A percentile compares a stretch with the other conserved stretches of the same genome.
Conservation (phyloP, 2,329 filamentous ascomycete species). For the Colletotrichum orbiculare region DNA sequence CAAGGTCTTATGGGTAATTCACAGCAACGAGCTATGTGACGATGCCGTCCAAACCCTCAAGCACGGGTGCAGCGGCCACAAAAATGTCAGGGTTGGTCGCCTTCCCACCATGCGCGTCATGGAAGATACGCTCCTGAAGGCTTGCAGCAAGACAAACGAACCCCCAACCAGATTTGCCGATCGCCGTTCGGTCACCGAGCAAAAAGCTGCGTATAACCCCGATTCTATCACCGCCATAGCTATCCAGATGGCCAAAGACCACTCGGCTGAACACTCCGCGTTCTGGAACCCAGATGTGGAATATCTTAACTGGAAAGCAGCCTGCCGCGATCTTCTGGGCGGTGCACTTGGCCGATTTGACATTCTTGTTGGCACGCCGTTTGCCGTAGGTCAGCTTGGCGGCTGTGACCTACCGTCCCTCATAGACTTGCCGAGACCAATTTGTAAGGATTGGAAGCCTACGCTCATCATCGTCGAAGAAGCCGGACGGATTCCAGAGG, state of each 20-base stretch:
- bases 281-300: neutral
- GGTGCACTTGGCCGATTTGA: neutral
- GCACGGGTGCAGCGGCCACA: neutral
- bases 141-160: no score
- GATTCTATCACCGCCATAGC: neutral
- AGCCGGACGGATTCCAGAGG: slow-evolving; percentile 19
- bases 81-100: slow-evolving; percentile 2
- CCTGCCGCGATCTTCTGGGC: neutral
- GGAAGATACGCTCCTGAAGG: neutral
- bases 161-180: no score
- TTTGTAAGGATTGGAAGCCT: slow-evolving; percentile 4
- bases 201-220: no score
- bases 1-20: slow-evolving; percentile 7
- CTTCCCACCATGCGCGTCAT: neutral
- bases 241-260: neutral
- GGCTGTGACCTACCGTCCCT: neutral
- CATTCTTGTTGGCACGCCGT: slow-evolving; percentile 21
- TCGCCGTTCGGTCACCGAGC: no score
- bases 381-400: slow-evolving; percentile 15
- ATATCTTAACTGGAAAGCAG: neutral
- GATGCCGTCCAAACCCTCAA: slow-evolving; percentile 10
- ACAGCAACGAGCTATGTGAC: slow-evolving; percentile 27
- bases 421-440: neutral
- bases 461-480: slow-evolving; percentile 20
- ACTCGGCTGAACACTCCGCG: neutral